Evolutionary conservation across 306 rosid genomes (phyloP).

Genomic region (Cucumis hystrix): DNA sequence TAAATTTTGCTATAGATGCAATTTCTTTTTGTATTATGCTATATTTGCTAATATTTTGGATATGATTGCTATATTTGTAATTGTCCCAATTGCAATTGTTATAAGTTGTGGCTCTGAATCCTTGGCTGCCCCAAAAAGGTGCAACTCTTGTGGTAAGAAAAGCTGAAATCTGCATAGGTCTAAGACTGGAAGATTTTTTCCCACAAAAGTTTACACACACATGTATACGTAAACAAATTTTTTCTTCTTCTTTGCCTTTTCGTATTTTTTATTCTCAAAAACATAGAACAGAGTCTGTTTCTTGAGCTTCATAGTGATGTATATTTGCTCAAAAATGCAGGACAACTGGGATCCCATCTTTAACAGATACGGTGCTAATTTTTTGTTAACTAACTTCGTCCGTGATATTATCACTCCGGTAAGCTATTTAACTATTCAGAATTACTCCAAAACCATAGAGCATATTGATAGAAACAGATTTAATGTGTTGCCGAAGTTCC

Average conservation of each 20-base stretch:
- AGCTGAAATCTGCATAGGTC: not conserved
- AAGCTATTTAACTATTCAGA: conserved; percentile 11
- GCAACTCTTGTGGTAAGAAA: not conserved
- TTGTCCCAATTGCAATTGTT: not conserved
- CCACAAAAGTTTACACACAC: not conserved
- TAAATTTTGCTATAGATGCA: no score
- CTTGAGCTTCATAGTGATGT: not conserved
- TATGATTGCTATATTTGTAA: no score
- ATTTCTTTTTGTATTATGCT: no score
- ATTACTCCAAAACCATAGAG: not conserved
- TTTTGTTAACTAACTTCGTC: conserved; percentile 33
- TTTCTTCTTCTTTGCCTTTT: not conserved
- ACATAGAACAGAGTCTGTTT: not conserved
- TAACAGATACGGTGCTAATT: conserved; percentile 34
- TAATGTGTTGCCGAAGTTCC: not conserved
- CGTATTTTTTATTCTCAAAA: not conserved
- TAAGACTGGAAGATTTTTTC: not conserved
- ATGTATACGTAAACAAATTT: not conserved
- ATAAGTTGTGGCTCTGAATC: not conserved
- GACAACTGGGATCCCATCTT: conserved; percentile 55
- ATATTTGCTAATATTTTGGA: no score
- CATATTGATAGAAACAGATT: not conserved
- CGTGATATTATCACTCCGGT: conserved; percentile 26
- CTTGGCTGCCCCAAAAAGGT: not conserved
- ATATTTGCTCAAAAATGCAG: conserved; percentile 24